These are phyloP conservation scores for Colletotrichum cuscutae DNA, from an alignment of 2,329 filamentous ascomycete species.

Conservation along the genomic window DNA sequence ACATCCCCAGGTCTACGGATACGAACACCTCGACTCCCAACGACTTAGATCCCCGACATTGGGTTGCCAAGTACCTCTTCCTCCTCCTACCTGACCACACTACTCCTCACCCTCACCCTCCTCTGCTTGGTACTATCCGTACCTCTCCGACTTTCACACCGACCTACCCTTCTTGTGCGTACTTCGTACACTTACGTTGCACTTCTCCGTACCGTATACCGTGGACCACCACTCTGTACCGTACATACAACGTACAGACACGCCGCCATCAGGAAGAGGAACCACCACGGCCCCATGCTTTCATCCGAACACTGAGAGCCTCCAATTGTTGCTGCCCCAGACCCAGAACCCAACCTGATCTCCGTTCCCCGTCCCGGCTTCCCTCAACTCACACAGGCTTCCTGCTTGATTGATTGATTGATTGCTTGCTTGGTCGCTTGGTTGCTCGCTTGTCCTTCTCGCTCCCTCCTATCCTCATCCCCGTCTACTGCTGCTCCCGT, in stretches of 20 bases:
- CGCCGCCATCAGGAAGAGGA: slow-evolving; percentile 3
- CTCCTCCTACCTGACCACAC: background rate
- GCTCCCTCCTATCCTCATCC: slow-evolving; percentile 13
- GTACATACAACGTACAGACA: background rate
- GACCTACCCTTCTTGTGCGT: slow-evolving; percentile 8
- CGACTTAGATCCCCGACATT: slow-evolving; percentile 2
- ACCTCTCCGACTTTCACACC: slow-evolving; percentile 33
- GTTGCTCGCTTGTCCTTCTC: slow-evolving; percentile 16
- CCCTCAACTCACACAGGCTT: slow-evolving; percentile 29
- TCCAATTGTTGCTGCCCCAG: slow-evolving; percentile 17
- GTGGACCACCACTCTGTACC: background rate
- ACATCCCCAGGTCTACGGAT: background rate
- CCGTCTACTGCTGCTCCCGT: slow-evolving; percentile 23
- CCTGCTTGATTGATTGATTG: slow-evolving; percentile 9
- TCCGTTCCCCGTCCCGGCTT: slow-evolving; percentile 25
- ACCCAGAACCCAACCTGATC: background rate
- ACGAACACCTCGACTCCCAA: background rate
- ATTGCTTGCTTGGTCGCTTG: slow-evolving; percentile 13
- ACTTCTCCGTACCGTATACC: slow-evolving; percentile 2
- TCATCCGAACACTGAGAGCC: slow-evolving; percentile 28
- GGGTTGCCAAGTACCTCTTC: slow-evolving; percentile 2
- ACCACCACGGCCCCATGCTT: slow-evolving; percentile 29
- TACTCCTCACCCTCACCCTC: slow-evolving; percentile 5
- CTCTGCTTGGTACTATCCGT: slow-evolving; percentile 7
- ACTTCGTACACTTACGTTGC: slow-evolving; percentile 10